Evolutionary conservation across 768 basidiomycete genomes (phyloP), one percentile per base, ranked within the genome.

Genomic region (Amanita inopinata): DNA sequence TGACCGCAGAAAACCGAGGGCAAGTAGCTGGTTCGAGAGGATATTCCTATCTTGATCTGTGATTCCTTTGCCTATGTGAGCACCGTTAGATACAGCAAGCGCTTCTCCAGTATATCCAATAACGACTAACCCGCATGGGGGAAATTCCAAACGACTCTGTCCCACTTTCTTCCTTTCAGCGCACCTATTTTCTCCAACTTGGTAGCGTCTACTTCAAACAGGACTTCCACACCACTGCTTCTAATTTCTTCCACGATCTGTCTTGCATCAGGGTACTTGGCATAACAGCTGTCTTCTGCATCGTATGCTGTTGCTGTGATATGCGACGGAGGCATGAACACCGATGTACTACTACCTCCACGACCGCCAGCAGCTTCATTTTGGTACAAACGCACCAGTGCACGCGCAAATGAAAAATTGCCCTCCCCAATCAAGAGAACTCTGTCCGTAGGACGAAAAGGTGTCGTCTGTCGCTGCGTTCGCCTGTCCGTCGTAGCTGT

Each of bases 11-110:
- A 96, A 96, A 4, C 74, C 78, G 19, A 96, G 69, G 23, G 97
- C 63, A 14, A 96, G 70, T 14, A 79, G 53, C 53, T 98, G 94
- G 58, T 98, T 96, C 4, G 83, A 80, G 11, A 86, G 63, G 46
- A 97, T 87, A 61, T 96, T 98, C 37, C 93, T 76, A 55, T 93
- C 84, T 61, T 93, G 90, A 59, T 97, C 90, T 17, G 85, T 76
- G 47, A 97, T 92, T 2, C 93, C 90, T 56, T 79, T 88, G 18
- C 86, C 85, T 88, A 53, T 31, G 27, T 27, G 47, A 38, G 5
- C 8, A 37, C n/a, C n/a, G n/a, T 17, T 18, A 18, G 28, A 44
- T 15, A n/a, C 33, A 46, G 34, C 18, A 30, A 9, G 8, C 12
- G 24, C 35, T 40, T 17, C 4, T 15, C 46, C 30, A 44, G n/a